phyloP scores from a whole-genome alignment of 345 rosid genomes.

The Citrus reticulata region DNA sequence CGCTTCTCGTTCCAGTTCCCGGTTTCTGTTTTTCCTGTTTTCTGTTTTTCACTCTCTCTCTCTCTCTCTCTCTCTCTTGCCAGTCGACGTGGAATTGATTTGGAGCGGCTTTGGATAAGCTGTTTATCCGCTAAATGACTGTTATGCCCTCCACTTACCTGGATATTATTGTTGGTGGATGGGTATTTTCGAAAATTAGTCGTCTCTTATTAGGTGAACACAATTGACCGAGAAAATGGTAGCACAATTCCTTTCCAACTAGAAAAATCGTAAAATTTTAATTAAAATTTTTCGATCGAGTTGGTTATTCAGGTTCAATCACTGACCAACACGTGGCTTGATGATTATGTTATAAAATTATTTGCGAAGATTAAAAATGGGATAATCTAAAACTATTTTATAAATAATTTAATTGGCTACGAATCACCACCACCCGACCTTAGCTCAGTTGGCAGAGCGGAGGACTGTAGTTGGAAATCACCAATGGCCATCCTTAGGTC shows the following conservation, averaged over 20 bases:
- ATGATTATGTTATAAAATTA: too few species aligned
- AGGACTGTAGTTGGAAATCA: conserved; percentile 74
- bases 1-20: neutral
- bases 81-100: conserved; percentile 22
- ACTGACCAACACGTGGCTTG: too few species aligned
- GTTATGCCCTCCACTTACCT: neutral
- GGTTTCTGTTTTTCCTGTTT: neutral
- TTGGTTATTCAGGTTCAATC: too few species aligned
- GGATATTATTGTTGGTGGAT: too few species aligned
- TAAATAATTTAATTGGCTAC: too few species aligned
- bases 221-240: neutral
- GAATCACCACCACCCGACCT: conserved; percentile 37
- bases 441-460: conserved; percentile 99
- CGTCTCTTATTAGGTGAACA: neutral
- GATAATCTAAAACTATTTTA: too few species aligned
- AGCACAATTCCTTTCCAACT: neutral
- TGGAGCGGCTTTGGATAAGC: conserved; percentile 12
- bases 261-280: too few species aligned
- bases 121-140: neutral
- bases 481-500: conserved; percentile 49
- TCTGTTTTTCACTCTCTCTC: neutral
- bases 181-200: neutral
- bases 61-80: neutral
- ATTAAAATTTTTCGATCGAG: too few species aligned
- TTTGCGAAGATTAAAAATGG: too few species aligned